These are phyloP conservation scores for Ilex paraguariensis DNA, from an alignment of 305 asterid genomes.

Conservation along the genomic window DNA sequence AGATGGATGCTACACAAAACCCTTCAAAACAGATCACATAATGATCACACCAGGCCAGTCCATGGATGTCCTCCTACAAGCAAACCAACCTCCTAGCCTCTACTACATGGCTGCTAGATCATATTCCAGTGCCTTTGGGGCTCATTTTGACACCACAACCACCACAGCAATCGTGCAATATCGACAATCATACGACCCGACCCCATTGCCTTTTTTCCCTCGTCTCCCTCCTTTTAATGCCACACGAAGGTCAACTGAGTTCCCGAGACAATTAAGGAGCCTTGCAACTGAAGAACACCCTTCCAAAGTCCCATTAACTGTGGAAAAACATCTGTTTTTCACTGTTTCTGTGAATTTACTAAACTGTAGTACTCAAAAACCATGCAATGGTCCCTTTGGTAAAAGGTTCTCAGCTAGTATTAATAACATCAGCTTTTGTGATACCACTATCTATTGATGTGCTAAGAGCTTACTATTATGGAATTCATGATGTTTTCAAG, in stretches of 20 bases:
- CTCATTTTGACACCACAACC: constrained; percentile 38
- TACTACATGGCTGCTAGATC: constrained; percentile 66
- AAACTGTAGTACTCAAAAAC: constrained; percentile 23
- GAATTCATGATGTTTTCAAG: constrained; percentile 27
- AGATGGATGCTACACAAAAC: constrained; percentile 30
- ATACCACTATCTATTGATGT: constrained; percentile 33
- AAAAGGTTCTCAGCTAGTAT: constrained; percentile 47
- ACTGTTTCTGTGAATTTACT: constrained; percentile 41
- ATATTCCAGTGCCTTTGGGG: constrained; percentile 20
- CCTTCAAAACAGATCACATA: constrained; percentile 11
- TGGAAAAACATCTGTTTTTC: constrained; percentile 21
- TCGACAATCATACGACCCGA: not conserved
- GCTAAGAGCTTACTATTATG: constrained; percentile 49
- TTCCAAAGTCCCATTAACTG: constrained; percentile 17
- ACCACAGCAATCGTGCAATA: constrained; percentile 45
- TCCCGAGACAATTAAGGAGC: constrained; percentile 36
- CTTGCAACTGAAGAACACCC: constrained; percentile 38
- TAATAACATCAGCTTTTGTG: constrained; percentile 48
- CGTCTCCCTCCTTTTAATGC: constrained; percentile 41
- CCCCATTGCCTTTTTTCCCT: constrained; percentile 25
- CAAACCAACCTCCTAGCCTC: constrained; percentile 24
- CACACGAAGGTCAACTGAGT: constrained; percentile 34
- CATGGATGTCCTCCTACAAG: constrained; percentile 44
- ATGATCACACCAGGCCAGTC: constrained; percentile 52
- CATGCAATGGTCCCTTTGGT: constrained; percentile 57